These are phyloP conservation scores for Chaetothyriales sp. DNA, from an alignment of 2,329 filamentous ascomycete genomes.

Conservation along the genomic window DNA sequence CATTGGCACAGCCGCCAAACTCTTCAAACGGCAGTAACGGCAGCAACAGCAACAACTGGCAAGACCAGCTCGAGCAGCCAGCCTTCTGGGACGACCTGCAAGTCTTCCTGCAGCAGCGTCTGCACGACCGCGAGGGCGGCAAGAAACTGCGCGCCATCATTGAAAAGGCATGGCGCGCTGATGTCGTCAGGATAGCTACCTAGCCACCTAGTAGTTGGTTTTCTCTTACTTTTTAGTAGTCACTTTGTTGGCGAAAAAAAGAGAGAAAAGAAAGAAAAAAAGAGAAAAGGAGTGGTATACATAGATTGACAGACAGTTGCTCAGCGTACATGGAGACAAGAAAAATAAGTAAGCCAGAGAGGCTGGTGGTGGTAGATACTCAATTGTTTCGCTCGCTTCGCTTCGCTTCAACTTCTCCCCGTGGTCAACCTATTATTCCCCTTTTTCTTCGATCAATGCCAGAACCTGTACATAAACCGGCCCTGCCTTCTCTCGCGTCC, in stretches of 20 bases:
- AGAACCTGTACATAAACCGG: neutral
- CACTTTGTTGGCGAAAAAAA: too few relatives aligned
- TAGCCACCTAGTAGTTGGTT: too few relatives aligned
- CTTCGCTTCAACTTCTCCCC: too few relatives aligned
- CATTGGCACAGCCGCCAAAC: neutral
- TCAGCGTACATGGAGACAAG: too few relatives aligned
- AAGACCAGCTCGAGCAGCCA: conserved; percentile 42
- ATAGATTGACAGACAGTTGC: too few relatives aligned
- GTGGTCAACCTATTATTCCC: neutral
- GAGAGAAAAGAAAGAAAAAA: too few relatives aligned
- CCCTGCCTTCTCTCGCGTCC: neutral
- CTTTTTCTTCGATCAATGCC: neutral
- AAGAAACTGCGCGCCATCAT: conserved; percentile 55
- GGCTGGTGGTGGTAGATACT: too few relatives aligned
- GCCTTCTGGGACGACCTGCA: conserved; percentile 80
- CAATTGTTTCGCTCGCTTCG: neutral
- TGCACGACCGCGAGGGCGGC: conserved; percentile 56
- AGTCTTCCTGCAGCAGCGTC: conserved; percentile 63
- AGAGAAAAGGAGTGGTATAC: too few relatives aligned
- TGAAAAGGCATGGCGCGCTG: conserved; percentile 47
- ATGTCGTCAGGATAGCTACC: neutral
- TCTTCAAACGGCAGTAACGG: conserved; percentile 20
- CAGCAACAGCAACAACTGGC: conserved; percentile 31
- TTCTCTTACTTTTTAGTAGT: too few relatives aligned
- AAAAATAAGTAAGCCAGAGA: too few relatives aligned